Evolutionary conservation across 2,329 filamentous ascomycete species (phyloP).

Genomic region (Colletotrichum tanaceti): DNA sequence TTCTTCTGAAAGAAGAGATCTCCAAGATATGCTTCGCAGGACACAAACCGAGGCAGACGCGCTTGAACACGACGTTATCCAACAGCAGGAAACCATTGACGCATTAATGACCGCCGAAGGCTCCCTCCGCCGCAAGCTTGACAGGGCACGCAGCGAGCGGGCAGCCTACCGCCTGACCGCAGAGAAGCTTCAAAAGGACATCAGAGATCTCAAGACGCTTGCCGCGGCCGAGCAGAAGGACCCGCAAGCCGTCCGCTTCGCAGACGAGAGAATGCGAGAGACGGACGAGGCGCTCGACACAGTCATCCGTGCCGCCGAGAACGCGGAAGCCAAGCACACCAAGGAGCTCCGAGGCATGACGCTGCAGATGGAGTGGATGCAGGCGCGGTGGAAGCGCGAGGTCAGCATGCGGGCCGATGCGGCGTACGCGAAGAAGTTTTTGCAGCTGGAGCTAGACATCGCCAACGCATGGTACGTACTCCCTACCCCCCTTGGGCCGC

Average conservation of each 20-base stretch:
- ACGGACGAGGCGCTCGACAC: constrained; percentile 67
- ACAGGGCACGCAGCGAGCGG: constrained; percentile 75
- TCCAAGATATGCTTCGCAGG: constrained; percentile 70
- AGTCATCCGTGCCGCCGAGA: constrained; percentile 67
- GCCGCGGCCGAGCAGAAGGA: constrained; percentile 50
- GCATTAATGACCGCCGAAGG: constrained; percentile 66
- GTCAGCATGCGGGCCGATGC: constrained; percentile 82
- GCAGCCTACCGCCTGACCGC: constrained; percentile 65
- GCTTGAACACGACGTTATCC: constrained; percentile 77
- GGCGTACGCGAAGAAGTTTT: constrained; percentile 87
- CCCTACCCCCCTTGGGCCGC: neutral
- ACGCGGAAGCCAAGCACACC: constrained; percentile 75
- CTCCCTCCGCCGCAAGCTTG: constrained; percentile 74
- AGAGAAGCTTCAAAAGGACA: constrained; percentile 65
- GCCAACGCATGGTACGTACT: constrained; percentile 89
- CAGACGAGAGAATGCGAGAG: constrained; percentile 48
- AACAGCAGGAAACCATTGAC: constrained; percentile 75
- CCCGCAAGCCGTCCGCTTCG: constrained; percentile 47
- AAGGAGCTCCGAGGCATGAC: constrained; percentile 84
- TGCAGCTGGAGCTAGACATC: constrained; percentile 82
- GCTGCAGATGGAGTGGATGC: constrained; percentile 92
- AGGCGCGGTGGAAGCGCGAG: constrained; percentile 83
- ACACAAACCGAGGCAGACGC: constrained; percentile 74
- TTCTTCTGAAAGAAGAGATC: constrained; percentile 61
- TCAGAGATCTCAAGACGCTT: constrained; percentile 58